Evolutionary conservation across 2,329 filamentous ascomycete species (phyloP).

Genomic region (Dactylellina parvicollis): DNA sequence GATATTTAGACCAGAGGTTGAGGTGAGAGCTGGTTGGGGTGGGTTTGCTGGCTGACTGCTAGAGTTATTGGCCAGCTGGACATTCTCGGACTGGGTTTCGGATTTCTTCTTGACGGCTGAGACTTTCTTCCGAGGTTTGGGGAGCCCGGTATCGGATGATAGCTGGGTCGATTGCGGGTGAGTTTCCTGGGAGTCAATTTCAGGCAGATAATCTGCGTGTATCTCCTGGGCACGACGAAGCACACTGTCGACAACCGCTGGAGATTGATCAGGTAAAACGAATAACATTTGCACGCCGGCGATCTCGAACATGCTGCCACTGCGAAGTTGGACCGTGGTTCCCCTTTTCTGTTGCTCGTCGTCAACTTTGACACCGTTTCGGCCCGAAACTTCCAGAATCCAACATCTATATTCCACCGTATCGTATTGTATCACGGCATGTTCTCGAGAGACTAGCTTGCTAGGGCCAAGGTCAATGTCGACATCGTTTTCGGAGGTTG

Average conservation of each 20-base stretch:
- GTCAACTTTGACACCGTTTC: conserved; percentile 89
- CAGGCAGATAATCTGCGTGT: conserved; percentile 37
- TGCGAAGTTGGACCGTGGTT: conserved; percentile 68
- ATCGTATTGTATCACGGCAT: conserved; percentile 79
- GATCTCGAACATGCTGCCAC: conserved; percentile 91
- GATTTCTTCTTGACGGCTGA: conserved; percentile 31
- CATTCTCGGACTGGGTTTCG: conserved; percentile 2
- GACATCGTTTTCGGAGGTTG: conserved; percentile 62
- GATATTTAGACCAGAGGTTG: not conserved
- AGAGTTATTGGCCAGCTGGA: conserved; percentile 6
- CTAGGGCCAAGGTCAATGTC: conserved; percentile 89
- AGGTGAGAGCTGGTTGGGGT: not conserved
- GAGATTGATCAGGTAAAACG: conserved; percentile 78
- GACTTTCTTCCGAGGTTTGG: conserved; percentile 33
- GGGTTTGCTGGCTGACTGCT: not conserved
- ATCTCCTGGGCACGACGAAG: conserved; percentile 55
- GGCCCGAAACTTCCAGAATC: conserved; percentile 86
- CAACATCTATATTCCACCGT: conserved; percentile 72
- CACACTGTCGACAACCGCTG: conserved; percentile 55
- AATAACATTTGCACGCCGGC: conserved; percentile 98
- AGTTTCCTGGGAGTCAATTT: conserved; percentile 41
- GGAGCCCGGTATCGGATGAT: conserved; percentile 38
- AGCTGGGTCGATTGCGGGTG: conserved; percentile 31
- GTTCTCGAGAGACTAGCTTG: conserved; percentile 81
- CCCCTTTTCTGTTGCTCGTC: conserved; percentile 75